Evolutionary conservation across 164 flowering plant species (phyloP).

Genomic region (Protea cynaroides): DNA sequence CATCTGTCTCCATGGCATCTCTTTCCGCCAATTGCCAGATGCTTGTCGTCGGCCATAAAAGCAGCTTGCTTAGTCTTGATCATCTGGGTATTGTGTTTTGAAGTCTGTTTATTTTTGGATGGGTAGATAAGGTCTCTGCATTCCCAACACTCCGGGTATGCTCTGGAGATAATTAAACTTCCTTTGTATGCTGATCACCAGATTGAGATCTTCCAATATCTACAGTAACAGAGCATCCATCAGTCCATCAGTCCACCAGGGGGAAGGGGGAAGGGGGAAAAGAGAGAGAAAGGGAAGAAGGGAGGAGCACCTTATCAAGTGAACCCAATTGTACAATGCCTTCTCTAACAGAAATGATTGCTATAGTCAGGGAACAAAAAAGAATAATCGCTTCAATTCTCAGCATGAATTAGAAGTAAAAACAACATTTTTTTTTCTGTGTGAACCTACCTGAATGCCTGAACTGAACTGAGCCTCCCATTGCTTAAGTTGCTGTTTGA

Average conservation of each 20-base stretch:
- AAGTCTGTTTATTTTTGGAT: conserved; percentile 24
- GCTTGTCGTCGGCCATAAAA: conserved; percentile 21
- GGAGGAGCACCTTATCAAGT: conserved; percentile 45
- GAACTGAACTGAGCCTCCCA: conserved; percentile 74
- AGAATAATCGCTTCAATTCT: background rate
- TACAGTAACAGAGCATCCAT: conserved; percentile 11
- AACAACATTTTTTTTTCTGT: background rate
- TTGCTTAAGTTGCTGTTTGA: conserved; percentile 66
- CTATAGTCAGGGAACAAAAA: conserved; percentile 47
- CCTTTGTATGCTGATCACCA: conserved; percentile 63
- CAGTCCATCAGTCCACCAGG: background rate
- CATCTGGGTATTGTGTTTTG: conserved; percentile 20
- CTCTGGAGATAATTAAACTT: conserved; percentile 68
- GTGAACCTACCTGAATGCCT: conserved; percentile 62
- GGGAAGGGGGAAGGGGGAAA: background rate
- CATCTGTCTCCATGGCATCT: conserved; percentile 25
- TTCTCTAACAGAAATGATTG: conserved; percentile 69
- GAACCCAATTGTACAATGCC: conserved; percentile 83
- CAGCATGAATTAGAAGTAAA: background rate
- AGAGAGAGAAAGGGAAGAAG: no score
- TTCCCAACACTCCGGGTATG: conserved; percentile 55
- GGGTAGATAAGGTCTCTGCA: conserved; percentile 54
- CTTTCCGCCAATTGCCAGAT: conserved; percentile 30
- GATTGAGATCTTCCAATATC: conserved; percentile 64
- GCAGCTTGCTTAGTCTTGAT: conserved; percentile 11